Evolutionary conservation across 352 stramenopile genomes (phyloP), one percentile per base, ranked within the genome.

Genomic region (Pythium aphanidermatum): DNA sequence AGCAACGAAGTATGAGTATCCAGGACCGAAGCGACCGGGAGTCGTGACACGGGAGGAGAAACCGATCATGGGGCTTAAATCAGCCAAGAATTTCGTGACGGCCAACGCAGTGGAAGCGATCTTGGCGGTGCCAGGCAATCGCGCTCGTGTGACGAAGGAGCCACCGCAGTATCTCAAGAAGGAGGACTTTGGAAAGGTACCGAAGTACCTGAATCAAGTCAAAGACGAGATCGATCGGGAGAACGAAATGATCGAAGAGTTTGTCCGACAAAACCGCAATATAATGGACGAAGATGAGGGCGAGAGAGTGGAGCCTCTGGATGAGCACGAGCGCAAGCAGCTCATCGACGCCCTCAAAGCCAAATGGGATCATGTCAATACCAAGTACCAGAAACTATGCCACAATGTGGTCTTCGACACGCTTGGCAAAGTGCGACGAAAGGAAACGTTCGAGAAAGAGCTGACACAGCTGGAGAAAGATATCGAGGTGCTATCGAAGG

Each of bases 301-400:
- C 60, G 67, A 60, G 33, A 47, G 62, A 30, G 51, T 75, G 52
- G 70, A 84, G 52, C 58, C 68, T 13, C 86, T 97, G 68, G 74
- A 93, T 43, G 91, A 97, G 49, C 51, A 60, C 29, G 89, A 97
- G 45, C 80, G 88, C 24, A 35, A 63, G 32, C 63, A 86, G 28
- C 69, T 97, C 37, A 74, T 97, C 24, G 63, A 96, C 24, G 76
- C 74, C 26, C 74, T 98, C 49, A 97, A 98, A 59, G 74, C 73
- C 28, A 95, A 96, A 63, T 98, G 92, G 91, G 90, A 96, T 50
- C 77, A 94, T 25, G 85, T 96, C 20, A 98, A 98, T 55, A 44
- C 56, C 27, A 84, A 96, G 60, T 98, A 98, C 65, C 92, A 98
- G 60, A 96, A 95, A 57, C 74, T 96, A 12, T 96, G 86, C 42